phyloP scores from a whole-genome alignment of 2,329 filamentous ascomycete genomes.

The Boeremia lycopersici region DNA sequence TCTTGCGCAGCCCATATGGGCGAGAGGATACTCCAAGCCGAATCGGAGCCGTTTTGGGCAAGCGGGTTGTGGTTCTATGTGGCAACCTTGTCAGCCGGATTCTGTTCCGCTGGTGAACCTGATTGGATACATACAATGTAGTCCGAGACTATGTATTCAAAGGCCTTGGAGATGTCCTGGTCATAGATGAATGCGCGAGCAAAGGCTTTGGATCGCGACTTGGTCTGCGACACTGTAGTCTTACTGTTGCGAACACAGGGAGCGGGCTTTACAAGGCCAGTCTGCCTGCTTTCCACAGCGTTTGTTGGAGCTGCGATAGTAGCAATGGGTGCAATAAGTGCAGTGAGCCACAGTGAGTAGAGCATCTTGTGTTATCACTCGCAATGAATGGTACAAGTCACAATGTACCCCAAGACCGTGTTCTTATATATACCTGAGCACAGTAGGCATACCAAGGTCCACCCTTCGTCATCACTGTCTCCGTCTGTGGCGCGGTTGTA shows the following conservation, averaged over 20 bases:
- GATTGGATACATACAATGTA: conserved; percentile 31
- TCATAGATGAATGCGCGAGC: conserved; percentile 37
- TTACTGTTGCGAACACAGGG: conserved; percentile 29
- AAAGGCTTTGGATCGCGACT: conserved; percentile 27
- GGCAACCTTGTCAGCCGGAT: neutral
- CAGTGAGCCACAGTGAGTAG: conserved; percentile 19
- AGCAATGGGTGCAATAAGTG: conserved; percentile 21
- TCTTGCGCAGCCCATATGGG: conserved; percentile 31
- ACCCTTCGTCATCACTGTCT: neutral
- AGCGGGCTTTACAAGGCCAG: conserved; percentile 27
- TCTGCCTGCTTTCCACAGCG: conserved; percentile 17
- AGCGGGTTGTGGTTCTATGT: conserved; percentile 38
- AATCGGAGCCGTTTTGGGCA: conserved; percentile 37
- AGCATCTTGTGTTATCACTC: conserved; percentile 20
- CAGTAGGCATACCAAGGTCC: neutral
- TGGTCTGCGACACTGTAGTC: conserved; percentile 21
- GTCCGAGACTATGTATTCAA: conserved; percentile 32
- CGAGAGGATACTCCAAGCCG: conserved; percentile 33
- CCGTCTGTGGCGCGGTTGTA: neutral
- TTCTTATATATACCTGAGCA: neutral
- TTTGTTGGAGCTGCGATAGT: conserved; percentile 24
- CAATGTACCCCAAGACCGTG: neutral
- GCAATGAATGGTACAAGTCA: neutral
- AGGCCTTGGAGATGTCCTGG: conserved; percentile 37
- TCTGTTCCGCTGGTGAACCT: neutral